Evolutionary conservation across 83 land plant genomes (phyloP).

Genomic region (Larix sibirica): DNA sequence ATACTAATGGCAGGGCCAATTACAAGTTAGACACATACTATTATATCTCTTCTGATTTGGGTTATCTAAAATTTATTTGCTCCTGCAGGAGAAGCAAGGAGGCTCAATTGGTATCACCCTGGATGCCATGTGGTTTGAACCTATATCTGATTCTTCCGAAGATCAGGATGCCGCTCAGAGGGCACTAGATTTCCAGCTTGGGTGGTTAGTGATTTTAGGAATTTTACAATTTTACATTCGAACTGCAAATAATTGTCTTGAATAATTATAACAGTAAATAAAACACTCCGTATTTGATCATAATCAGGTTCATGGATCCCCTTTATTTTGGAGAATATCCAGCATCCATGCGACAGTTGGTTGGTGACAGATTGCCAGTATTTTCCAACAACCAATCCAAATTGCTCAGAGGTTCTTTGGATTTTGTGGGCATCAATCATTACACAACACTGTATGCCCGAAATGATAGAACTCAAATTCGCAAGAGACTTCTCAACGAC

Average conservation of each 20-base stretch:
- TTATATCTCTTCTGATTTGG: too few species aligned
- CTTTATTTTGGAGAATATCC: slow-evolving; percentile 68
- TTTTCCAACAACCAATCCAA: slow-evolving; percentile 39
- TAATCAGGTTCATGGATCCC: slow-evolving; percentile 77
- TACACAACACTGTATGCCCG: slow-evolving; percentile 71
- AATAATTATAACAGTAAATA: neutral
- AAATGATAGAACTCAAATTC: slow-evolving; percentile 40
- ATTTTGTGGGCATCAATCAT: slow-evolving; percentile 84
- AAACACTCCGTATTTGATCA: neutral
- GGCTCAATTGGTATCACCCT: slow-evolving; percentile 69
- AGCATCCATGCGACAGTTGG: slow-evolving; percentile 51
- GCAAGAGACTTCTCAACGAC: slow-evolving; percentile 44
- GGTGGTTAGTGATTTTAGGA: slow-evolving; percentile 49
- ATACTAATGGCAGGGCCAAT: neutral
- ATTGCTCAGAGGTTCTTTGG: slow-evolving; percentile 52
- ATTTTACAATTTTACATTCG: slow-evolving; percentile 17
- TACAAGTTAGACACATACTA: neutral
- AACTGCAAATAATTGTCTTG: neutral
- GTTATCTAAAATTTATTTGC: too few species aligned
- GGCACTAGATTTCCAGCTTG: slow-evolving; percentile 65
- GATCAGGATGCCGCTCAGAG: slow-evolving; percentile 68
- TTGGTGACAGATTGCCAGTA: slow-evolving; percentile 58
- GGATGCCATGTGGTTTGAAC: slow-evolving; percentile 78
- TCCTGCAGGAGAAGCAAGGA: slow-evolving; percentile 31
- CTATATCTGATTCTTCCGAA: slow-evolving; percentile 41